Conservation (phyloP, 495 filamentous ascomycete species). For the Stereocaulon alpinum region DNA sequence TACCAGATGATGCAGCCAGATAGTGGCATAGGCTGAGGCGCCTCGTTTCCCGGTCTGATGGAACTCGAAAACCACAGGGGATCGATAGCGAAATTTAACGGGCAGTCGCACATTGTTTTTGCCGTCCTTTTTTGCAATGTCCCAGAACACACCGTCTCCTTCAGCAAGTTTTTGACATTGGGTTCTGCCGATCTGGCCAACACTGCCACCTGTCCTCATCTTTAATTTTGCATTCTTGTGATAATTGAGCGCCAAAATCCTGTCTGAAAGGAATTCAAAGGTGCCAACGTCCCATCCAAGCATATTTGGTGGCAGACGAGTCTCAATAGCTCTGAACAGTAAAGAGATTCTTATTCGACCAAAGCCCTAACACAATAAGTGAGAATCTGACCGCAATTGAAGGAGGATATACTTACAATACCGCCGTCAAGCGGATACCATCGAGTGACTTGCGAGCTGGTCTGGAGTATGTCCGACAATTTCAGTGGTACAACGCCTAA, state of each 20-base stretch:
- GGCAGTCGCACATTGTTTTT: slow-evolving; percentile 61
- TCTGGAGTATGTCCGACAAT: slow-evolving; percentile 76
- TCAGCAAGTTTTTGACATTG: slow-evolving; percentile 45
- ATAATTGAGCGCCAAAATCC: slow-evolving; percentile 50
- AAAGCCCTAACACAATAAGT: slow-evolving; percentile 60
- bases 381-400: slow-evolving; percentile 42
- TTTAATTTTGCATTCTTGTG: slow-evolving; percentile 52
- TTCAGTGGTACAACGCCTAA: slow-evolving; percentile 84
- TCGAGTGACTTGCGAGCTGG: slow-evolving; percentile 64
- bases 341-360: slow-evolving; percentile 84
- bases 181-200: slow-evolving; percentile 53
- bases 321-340: slow-evolving; percentile 77
- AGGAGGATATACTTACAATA: slow-evolving; percentile 28
- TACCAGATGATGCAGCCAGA: slow-evolving; percentile 78
- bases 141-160: slow-evolving; percentile 55
- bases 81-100: slow-evolving; percentile 79
- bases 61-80: slow-evolving; percentile 83
- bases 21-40: slow-evolving; percentile 59
- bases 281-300: slow-evolving; percentile 91
- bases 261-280: slow-evolving; percentile 69
- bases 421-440: slow-evolving; percentile 63
- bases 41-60: slow-evolving; percentile 55
- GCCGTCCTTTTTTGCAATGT: slow-evolving; percentile 47
- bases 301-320: slow-evolving; percentile 66
- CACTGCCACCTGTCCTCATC: slow-evolving; percentile 76